Evolutionary conservation across 257 asterid species (phyloP), one percentile per base, ranked within the genome.

Genomic region (Petunia axillaris): DNA sequence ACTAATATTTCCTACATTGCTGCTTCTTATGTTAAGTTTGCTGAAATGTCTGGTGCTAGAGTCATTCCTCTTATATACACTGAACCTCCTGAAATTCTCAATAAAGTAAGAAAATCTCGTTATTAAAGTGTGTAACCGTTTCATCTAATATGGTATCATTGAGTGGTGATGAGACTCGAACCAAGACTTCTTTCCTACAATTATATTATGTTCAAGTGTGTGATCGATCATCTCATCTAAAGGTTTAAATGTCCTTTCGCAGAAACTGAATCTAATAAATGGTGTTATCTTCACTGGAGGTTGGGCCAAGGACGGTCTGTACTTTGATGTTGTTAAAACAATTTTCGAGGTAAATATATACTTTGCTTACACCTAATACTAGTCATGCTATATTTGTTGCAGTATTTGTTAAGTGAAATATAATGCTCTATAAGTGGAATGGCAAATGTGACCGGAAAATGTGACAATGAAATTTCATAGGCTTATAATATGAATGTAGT

Each of bases 281-380:
- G 98, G 98, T 64, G 92, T 95, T 65, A 89, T 95, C 85, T 93
- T 95, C 88, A 95, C 98, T 8, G 99, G 99, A 53, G 99, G 99
- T 37, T 85, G 92, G 93, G 91, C 92, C 67, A 92, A 95, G 87
- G 82, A 5, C 55, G 99, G 98, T 80, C 91, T 39, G 46, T 95
- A 93, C 88, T 85, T 85, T 75, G 87, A 91, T 71, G 90, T 90
- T 74, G 94, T 86, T 16, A 86, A 87, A 81, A 76, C 89, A 37
- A 88, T 93, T 81, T 95, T 93, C 87, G 84, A 93, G 98, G 98
- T 95, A 77, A 80, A 38, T 6, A 40, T 66, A 11, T 55, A 14
- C 62, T 55, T 5, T 14, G 35, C 62, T 55, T 55, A 5, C 6
- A 14, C 35, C 35, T 14, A 4, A 14, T 55, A 25, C 8, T 14